A percentile compares a stretch with the other conserved stretches of the same genome.
These are phyloP conservation scores for Iberis pinnata DNA, from an alignment of 345 rosid species.

Conservation along the genomic window DNA sequence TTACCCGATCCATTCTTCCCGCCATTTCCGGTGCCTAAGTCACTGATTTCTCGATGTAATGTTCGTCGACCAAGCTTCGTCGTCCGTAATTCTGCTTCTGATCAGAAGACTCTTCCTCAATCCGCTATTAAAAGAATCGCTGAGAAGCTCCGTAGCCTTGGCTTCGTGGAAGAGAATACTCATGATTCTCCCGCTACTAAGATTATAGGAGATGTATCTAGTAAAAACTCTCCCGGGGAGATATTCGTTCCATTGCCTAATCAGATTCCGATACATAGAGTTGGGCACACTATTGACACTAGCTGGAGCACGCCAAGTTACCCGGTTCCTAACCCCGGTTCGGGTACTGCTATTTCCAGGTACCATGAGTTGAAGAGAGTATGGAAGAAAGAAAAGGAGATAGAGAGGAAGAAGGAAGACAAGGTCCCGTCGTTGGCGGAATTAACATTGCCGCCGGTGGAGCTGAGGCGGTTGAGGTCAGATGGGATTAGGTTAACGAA, in stretches of 20 bases:
- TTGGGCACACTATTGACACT: slow-evolving; percentile 85
- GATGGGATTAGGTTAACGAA: slow-evolving; percentile 54
- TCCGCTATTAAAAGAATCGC: slow-evolving; percentile 86
- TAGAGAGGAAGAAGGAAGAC: slow-evolving; percentile 33
- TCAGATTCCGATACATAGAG: slow-evolving; percentile 57
- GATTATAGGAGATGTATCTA: background rate
- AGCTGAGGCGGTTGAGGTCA: slow-evolving; percentile 56
- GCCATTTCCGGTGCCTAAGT: slow-evolving; percentile 18
- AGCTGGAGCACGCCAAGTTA: slow-evolving; percentile 94
- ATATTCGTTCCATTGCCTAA: slow-evolving; percentile 69
- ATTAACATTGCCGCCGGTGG: slow-evolving; percentile 45
- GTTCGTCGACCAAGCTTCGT: slow-evolving; percentile 25
- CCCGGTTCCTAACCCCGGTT: slow-evolving; percentile 73
- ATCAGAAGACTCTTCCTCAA: slow-evolving; percentile 40
- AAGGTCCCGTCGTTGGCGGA: slow-evolving; percentile 74
- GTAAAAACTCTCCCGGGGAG: slow-evolving; percentile 45
- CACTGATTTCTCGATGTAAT: slow-evolving; percentile 21
- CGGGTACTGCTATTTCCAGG: slow-evolving; percentile 57
- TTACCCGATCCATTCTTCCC: slow-evolving; percentile 24
- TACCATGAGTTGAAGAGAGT: slow-evolving; percentile 46
- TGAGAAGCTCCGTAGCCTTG: slow-evolving; percentile 89
- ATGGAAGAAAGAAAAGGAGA: slow-evolving; percentile 42
- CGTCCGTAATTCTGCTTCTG: slow-evolving; percentile 31
- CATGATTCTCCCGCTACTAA: background rate
- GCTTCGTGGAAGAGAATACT: slow-evolving; percentile 41